A percentile compares a stretch with the other conserved stretches of the same genome.
Conservation (phyloP, 306 rosid species). For the Cucurbita pepo region DNA sequence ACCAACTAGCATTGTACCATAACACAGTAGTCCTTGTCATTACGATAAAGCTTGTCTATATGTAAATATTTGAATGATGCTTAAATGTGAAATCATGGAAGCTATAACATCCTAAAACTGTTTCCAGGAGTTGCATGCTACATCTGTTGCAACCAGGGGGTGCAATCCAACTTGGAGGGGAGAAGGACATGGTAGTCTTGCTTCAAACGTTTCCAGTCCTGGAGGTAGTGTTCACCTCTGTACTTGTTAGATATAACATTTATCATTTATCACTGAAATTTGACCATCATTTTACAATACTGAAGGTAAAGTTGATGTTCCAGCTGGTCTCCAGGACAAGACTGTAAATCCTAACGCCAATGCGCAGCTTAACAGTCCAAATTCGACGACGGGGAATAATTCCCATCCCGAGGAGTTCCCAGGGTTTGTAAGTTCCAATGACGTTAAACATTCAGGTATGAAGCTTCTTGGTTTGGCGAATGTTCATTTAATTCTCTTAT, state of each 20-base stretch:
- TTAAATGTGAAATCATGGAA: not conserved
- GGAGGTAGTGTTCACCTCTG: conserved; percentile 5
- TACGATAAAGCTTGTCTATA: not conserved
- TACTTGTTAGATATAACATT: not conserved
- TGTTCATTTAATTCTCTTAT: not conserved
- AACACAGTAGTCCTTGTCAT: not conserved
- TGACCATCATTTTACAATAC: conserved; percentile 4
- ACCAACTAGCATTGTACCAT: not conserved
- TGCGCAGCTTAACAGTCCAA: conserved; percentile 30
- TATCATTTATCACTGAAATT: not conserved
- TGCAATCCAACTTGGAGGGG: conserved; percentile 33
- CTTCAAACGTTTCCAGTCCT: conserved; percentile 24
- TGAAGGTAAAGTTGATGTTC: conserved; percentile 18
- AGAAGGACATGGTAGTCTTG: conserved; percentile 33
- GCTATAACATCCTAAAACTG: not conserved
- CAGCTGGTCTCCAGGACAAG: conserved; percentile 21
- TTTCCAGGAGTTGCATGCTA: conserved; percentile 39
- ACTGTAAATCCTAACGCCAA: conserved; percentile 21
- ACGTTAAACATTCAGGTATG: conserved; percentile 45
- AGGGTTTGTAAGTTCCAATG: conserved; percentile 37
- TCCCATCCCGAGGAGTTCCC: conserved; percentile 47
- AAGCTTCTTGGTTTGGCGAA: not conserved
- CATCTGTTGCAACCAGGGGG: conserved; percentile 26
- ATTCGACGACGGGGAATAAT: conserved; percentile 20
- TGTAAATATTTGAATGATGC: not conserved